Evolutionary conservation across 305 asterid genomes (phyloP), one percentile per base, ranked within the genome.

Genomic region (Andrographis paniculata): DNA sequence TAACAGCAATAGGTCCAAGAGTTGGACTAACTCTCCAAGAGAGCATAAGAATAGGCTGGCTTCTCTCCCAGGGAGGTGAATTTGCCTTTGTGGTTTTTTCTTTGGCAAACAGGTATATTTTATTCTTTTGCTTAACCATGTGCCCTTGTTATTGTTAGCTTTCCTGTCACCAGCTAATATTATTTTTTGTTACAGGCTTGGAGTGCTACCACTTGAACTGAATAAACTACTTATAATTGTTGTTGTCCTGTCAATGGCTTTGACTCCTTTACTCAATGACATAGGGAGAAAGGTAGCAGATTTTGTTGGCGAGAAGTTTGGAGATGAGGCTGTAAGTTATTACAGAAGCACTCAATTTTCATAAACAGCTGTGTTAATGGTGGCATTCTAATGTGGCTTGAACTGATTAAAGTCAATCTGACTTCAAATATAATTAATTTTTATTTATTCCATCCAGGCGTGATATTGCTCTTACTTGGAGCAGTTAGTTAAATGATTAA

Each of bases 61-160:
- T 92, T 68, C 95, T 92, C 54, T 92, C 99, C 45, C 99, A 92
- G 68, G 99, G 99, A 40, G 97, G 99, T 24, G 99, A 92, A 73
- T 92, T 92, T 64, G 97, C 80, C 52, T 92, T 92, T 61, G 99
- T 87, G 0, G 97, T 92, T 36, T 92, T 92, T 61, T 92, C 99
- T 17, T 55, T 92, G 60, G 99, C 99, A 44, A 92, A 87, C 85
- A 74, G 99, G 99, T 79, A 54, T 50, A 23, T 51, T 8, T 59
- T 22, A 35, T 27, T 52, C 23, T 27, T 45, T 63, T 31, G 42
- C 60, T 53, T 39, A 41, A 22, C 17, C 16, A 17, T 41, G 38
- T 59, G 4, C 50, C 57, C 44, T 62, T 44, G 28, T 28, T 42
- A 58, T 33, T 20, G 20, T 50, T 36, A 20, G 24, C 24, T 51